These are phyloP conservation scores for Orbilia oligospora DNA, from an alignment of 2,329 filamentous ascomycete species.

Conservation along the genomic window DNA sequence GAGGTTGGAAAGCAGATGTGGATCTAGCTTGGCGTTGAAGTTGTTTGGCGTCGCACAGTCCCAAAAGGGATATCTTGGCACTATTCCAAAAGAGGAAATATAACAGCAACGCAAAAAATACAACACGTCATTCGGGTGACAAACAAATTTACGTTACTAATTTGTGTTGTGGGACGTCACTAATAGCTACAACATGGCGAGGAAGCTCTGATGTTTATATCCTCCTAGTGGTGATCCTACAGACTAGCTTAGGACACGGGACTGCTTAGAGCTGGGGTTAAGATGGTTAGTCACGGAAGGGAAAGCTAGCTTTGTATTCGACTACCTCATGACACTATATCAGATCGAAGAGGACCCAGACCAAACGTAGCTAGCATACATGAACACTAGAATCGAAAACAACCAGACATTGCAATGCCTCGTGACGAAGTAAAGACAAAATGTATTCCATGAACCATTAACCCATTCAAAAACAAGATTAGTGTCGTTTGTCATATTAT, in stretches of 20 bases:
- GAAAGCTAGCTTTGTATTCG: neutral
- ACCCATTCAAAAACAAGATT: neutral
- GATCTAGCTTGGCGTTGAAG: neutral
- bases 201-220: too few species aligned
- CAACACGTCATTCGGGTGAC: neutral
- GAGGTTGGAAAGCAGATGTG: neutral
- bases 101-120: constrained; percentile 15
- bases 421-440: neutral
- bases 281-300: neutral
- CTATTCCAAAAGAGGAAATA: neutral
- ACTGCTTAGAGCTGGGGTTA: too few species aligned
- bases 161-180: neutral
- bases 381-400: neutral
- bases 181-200: too few species aligned
- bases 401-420: neutral
- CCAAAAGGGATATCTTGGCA: too few species aligned
- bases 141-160: neutral
- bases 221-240: too few species aligned
- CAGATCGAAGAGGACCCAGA: neutral
- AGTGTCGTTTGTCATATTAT: neutral
- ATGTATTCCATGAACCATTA: neutral
- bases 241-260: too few species aligned
- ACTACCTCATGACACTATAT: constrained; percentile 12
- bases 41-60: neutral
- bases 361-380: constrained; percentile 8